Conservation (phyloP, 2,329 filamentous ascomycete species). For the Clarireedia sp. region DNA sequence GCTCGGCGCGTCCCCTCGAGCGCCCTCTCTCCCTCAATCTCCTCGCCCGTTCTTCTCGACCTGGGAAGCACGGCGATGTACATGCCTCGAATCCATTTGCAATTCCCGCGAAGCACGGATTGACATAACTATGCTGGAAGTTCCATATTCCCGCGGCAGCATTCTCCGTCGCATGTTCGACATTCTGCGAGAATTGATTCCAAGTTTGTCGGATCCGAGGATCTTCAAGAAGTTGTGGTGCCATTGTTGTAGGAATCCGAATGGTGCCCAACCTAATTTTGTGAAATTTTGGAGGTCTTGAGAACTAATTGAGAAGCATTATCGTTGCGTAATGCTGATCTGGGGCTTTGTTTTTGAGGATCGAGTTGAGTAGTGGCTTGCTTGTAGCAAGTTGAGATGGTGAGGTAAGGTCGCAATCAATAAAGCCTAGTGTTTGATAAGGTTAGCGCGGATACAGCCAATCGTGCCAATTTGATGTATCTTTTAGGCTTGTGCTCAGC, state of each 20-base stretch:
- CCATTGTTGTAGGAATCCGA: slow-evolving; percentile 18
- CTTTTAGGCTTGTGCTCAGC: too few species aligned
- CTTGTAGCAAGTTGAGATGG: not conserved
- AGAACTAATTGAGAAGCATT: slow-evolving; percentile 3
- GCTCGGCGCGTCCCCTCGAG: slow-evolving; percentile 59
- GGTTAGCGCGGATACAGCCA: not conserved
- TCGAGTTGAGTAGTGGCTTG: too few species aligned
- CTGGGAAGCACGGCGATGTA: slow-evolving; percentile 61
- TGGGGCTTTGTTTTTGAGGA: not conserved
- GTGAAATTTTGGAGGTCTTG: too few species aligned
- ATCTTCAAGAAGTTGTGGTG: slow-evolving; percentile 57
- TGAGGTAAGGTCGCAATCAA: not conserved
- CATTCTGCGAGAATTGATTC: slow-evolving; percentile 85
- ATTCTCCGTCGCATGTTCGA: slow-evolving; percentile 82
- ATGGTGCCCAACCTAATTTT: too few species aligned
- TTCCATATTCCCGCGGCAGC: slow-evolving; percentile 88
- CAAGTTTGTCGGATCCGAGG: slow-evolving; percentile 87
- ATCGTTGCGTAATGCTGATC: slow-evolving; percentile 1
- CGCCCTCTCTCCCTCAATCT: slow-evolving; percentile 57
- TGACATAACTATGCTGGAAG: slow-evolving; percentile 78
- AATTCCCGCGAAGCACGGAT: slow-evolving; percentile 67
- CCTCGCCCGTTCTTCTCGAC: slow-evolving; percentile 65
- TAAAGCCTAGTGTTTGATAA: not conserved
- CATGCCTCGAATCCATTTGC: slow-evolving; percentile 63
- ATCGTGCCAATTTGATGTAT: too few species aligned